Percentiles rank a stretch among this genome's conserved stretches.
phyloP scores from a whole-genome alignment of 345 rosid genomes.

The Pugionium dolabratum region DNA sequence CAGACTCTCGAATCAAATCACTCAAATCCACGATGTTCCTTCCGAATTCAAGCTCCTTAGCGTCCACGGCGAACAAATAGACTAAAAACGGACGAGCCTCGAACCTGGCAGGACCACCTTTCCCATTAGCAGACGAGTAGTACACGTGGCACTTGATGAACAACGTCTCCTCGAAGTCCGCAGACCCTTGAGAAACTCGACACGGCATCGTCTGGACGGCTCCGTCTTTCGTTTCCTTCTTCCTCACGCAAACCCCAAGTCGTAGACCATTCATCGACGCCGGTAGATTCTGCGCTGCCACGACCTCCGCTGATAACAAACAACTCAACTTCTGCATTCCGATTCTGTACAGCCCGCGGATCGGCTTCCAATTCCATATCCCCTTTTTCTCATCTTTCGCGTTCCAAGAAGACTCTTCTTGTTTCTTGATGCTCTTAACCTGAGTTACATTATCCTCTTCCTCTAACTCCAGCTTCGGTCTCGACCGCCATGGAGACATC shows the following conservation, averaged over 20 bases:
- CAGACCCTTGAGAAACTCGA: constrained; percentile 79
- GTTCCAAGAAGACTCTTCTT: constrained; percentile 25
- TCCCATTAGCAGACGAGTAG: constrained; percentile 55
- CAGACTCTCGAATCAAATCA: constrained; percentile 68
- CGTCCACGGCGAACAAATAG: constrained; percentile 74
- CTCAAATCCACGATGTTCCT: constrained; percentile 66
- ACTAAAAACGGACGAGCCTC: constrained; percentile 82
- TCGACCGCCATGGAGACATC: constrained; percentile 86
- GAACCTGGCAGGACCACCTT: constrained; percentile 54
- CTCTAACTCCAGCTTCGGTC: constrained; percentile 65
- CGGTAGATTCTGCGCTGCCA: constrained; percentile 76
- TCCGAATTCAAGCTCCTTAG: constrained; percentile 84
- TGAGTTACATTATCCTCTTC: constrained; percentile 37
- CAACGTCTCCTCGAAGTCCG: constrained; percentile 90
- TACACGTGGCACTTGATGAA: constrained; percentile 81
- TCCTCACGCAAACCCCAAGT: constrained; percentile 79
- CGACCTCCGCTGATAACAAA: constrained; percentile 84
- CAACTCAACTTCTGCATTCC: constrained; percentile 91
- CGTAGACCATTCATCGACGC: constrained; percentile 94
- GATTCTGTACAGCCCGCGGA: constrained; percentile 72
- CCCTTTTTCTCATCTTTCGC: constrained; percentile 61
- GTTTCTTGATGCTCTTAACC: constrained; percentile 42
- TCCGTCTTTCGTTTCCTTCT: constrained; percentile 81
- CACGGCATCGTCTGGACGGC: constrained; percentile 95
- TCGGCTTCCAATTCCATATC: constrained; percentile 93